Base-by-base conservation (phyloP, 345 rosid species). In the Erucastrum elatum region DNA sequence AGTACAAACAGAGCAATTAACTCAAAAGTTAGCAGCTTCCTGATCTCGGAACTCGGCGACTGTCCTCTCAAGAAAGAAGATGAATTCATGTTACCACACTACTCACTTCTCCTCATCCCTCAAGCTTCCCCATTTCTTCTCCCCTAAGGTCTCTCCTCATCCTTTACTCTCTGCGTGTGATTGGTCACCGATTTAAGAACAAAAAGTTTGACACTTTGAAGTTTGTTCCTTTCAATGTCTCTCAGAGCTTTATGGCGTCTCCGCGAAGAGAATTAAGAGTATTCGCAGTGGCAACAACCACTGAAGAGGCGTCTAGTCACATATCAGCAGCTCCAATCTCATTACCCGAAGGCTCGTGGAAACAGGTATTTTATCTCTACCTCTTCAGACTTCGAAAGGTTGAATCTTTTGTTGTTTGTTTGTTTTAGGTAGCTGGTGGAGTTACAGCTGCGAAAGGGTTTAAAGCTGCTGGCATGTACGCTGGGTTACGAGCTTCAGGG, bases 371-470 rank as follows among this genome's bases (percentile, higher is more conserved):
- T 21, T 21, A 21, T 21, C 21, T 21, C 21, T 21, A 21, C 1
- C 53, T 46, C 56, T 49, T 49, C 2, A 5, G 29, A 65, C 5
- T 25, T 66, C 12, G 17, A 26, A 33, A 55, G 16, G 0, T 44
- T n/a, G 55, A 61, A 25, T n/a, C 15, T 31, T 65, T 30, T 71
- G 76, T 12, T 58, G 66, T 33, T 63, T 69, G n/a, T 44, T 44
- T 44, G 16, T 49, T 49, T 46, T 76, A 95, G 98, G 83, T 91
- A 81, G 86, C 94, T 0, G 98, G 98, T 37, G 97, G 98, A 67
- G 96, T 95, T 75, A 90, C 97, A 16, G 98, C 99, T 55, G 92
- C 99, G 0, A 90, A 86, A 82, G 99, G 98, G 53, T 93, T 95
- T 72, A 87, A 85, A 74, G 96, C 99, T 59, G 87, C 91, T 11